Base-by-base conservation (phyloP, 1,284 basidiomycete species). In the Malassezia arunalokei region DNA sequence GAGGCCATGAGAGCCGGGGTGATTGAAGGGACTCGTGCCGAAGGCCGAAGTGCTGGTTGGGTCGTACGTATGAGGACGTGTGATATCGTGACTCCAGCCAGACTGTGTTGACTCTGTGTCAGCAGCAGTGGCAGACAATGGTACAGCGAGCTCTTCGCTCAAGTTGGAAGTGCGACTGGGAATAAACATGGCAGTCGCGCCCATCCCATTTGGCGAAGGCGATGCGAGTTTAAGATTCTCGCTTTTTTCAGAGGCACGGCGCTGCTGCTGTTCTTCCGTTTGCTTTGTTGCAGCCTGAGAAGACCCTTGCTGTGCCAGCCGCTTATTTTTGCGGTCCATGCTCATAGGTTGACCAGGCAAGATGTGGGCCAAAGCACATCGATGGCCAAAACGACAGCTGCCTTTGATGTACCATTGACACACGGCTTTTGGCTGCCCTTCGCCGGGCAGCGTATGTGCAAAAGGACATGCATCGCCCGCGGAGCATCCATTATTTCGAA, bases 291-390 rank as follows among this genome's bases (percentile, higher is more conserved):
- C 43, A n/a, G 43, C 43, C 14, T 44, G 30, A 28, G 43, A 35
- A 11, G 39, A 40, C 15, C 62, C 62, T n/a, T 69, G 77, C 68
- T 95, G 91, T 0, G 89, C 88, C 8, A 87, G 86, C 68, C 92
- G 89, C 79, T 96, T 96, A 77, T 98, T 96, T 79, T 94, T 92
- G 61, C 91, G 79, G 73, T 98, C 92, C 87, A 95, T 94, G 47
- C 69, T 72, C 64, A 68, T 66, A 61, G 81, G 84, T 76, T 96
- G 91, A 5, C 91, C 92, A 3, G 91, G 91, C 3, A 92, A 79
- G 48, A 96, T 79, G 71, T 96, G 92, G 1, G 90, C 90, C 42
- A 73, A 57, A 5, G 65, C 64, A 76, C 91, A 95, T 72, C 95
- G 95, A 78, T 95, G 90, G 8, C 86, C 91, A 69, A 96, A 96